These are phyloP conservation scores for Globisporangium yorkense DNA, from an alignment of 352 stramenopile species.

Conservation along the genomic window DNA sequence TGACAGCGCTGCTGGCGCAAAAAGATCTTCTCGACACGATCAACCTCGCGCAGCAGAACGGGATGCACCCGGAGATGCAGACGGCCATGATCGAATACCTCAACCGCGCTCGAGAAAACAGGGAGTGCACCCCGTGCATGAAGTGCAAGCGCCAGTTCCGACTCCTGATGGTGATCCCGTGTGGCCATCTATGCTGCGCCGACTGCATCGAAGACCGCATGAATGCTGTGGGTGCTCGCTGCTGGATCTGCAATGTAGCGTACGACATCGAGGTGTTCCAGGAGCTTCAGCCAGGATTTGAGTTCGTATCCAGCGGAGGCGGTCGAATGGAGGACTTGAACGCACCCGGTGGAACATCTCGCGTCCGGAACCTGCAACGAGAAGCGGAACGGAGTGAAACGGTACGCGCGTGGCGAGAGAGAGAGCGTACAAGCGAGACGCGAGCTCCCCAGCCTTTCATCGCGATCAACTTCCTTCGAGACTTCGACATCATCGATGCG, in stretches of 20 bases:
- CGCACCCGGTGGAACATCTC: neutral
- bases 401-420: slow-evolving; percentile 3
- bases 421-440: neutral
- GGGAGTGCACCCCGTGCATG: slow-evolving; percentile 58
- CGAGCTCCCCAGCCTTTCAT: slow-evolving; percentile 4
- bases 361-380: neutral
- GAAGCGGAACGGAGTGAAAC: neutral
- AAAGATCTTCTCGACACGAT: slow-evolving; percentile 53
- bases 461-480: slow-evolving; percentile 21
- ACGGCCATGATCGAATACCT: slow-evolving; percentile 43
- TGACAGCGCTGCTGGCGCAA: slow-evolving; percentile 37
- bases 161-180: slow-evolving; percentile 90
- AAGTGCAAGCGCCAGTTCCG: slow-evolving; percentile 82
- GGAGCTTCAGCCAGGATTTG: slow-evolving; percentile 77
- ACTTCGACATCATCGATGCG: slow-evolving; percentile 40
- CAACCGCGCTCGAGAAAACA: slow-evolving; percentile 34
- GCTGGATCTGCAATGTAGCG: slow-evolving; percentile 37
- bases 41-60: slow-evolving; percentile 33
- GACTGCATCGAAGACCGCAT: slow-evolving; percentile 88
- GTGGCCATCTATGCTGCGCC: slow-evolving; percentile 88
- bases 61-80: slow-evolving; percentile 41
- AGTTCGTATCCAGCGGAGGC: slow-evolving; percentile 24
- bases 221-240: slow-evolving; percentile 37
- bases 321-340: slow-evolving; percentile 18
- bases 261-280: slow-evolving; percentile 90